A percentile compares a stretch with the other conserved stretches of the same genome.
phyloP scores from a whole-genome alignment of 345 rosid genomes.

The Geranium brycei region DNA sequence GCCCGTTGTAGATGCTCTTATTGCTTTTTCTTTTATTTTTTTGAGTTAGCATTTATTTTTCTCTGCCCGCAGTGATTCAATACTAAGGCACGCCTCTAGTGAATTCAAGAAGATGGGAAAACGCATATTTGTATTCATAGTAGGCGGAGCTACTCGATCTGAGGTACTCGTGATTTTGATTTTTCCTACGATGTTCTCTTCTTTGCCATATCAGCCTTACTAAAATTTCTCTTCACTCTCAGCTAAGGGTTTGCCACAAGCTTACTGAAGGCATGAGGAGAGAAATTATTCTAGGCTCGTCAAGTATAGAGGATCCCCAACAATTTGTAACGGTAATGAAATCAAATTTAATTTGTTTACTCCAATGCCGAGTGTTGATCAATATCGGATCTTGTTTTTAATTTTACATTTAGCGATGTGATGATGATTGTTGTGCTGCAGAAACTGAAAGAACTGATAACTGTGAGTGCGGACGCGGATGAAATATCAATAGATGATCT shows the following conservation, averaged over 20 bases:
- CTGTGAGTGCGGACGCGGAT: not conserved
- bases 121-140: slow-evolving; percentile 79
- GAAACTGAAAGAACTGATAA: not conserved
- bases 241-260: slow-evolving; percentile 93
- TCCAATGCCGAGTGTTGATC: too few species aligned
- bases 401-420: too few species aligned
- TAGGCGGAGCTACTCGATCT: slow-evolving; percentile 94
- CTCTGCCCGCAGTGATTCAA: slow-evolving; percentile 48
- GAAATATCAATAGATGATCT: not conserved
- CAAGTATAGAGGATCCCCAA: slow-evolving; percentile 92
- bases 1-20: too few species aligned
- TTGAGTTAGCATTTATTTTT: not conserved
- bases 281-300: slow-evolving; percentile 83
- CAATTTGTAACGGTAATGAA: slow-evolving; percentile 70
- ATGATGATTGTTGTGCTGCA: not conserved
- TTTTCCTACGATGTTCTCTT: not conserved
- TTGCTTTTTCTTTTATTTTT: not conserved
- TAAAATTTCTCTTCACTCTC: slow-evolving; percentile 13
- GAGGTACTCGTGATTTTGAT: slow-evolving; percentile 40
- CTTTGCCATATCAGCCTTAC: not conserved
- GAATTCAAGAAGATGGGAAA: slow-evolving; percentile 87
- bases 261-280: slow-evolving; percentile 71
- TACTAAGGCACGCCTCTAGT: slow-evolving; percentile 68
- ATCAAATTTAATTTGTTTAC: not conserved
- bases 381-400: too few species aligned